A percentile compares a stretch with the other conserved stretches of the same genome.
Evolutionary conservation across 768 basidiomycete species (phyloP).

Genomic region (Clitopilus hobsonii): DNA sequence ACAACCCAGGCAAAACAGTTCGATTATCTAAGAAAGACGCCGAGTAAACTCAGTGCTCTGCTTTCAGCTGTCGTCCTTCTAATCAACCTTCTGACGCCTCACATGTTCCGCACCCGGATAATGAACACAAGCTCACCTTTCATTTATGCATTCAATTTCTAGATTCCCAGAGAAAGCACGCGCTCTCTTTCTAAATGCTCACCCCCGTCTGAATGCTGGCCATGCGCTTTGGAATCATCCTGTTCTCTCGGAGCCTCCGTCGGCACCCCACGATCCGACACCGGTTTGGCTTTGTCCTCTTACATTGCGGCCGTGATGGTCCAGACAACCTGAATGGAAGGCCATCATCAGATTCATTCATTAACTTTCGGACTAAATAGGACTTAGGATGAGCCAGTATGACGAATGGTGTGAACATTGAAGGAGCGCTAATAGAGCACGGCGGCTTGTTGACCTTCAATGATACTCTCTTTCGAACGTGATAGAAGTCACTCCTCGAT

Average conservation of each 20-base stretch:
- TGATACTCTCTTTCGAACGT: neutral
- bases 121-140: conserved; percentile 1
- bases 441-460: too few relatives aligned
- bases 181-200: too few relatives aligned
- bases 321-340: neutral
- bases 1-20: conserved; percentile 1
- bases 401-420: neutral
- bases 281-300: neutral
- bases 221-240: neutral
- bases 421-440: too few relatives aligned
- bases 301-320: neutral
- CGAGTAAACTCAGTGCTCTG: conserved; percentile 2
- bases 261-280: neutral
- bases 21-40: conserved; percentile 3
- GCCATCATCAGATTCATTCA: neutral
- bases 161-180: neutral
- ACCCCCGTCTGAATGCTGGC: neutral
- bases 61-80: neutral
- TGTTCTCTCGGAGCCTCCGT: neutral
- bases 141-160: neutral
- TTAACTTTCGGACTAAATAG: neutral
- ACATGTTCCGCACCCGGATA: conserved; percentile 9
- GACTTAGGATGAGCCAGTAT: neutral
- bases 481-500: neutral
- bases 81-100: conserved; percentile 10